These are phyloP conservation scores for Fusarium newnesense DNA, from an alignment of 2,329 filamentous ascomycete genomes.

Conservation along the genomic window DNA sequence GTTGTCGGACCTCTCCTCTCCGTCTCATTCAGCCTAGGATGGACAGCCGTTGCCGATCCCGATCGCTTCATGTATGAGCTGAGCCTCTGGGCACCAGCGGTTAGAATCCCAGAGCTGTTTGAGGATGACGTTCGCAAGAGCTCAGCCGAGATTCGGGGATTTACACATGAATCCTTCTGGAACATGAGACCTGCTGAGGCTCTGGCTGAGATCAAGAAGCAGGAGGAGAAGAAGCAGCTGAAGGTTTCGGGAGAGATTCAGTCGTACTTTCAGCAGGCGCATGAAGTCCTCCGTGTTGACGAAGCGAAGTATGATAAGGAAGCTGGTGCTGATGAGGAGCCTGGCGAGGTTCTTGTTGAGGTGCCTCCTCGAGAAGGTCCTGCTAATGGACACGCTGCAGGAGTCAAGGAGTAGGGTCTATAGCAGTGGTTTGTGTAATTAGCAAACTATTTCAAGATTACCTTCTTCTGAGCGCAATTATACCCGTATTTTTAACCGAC, in stretches of 20 bases:
- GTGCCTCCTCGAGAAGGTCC: not conserved
- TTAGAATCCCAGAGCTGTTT: not conserved
- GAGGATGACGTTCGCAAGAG: not conserved
- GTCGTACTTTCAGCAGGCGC: not conserved
- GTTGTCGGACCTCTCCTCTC: not conserved
- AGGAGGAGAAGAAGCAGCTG: not conserved
- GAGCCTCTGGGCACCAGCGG: not conserved
- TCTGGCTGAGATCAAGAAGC: not conserved
- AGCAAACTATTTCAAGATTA: too few relatives aligned
- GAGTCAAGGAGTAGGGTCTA: fast-evolving
- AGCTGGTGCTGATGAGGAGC: too few relatives aligned
- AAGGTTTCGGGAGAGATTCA: not conserved
- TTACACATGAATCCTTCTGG: fast-evolving
- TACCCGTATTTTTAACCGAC: too few relatives aligned
- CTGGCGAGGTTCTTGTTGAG: not conserved
- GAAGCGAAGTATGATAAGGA: not conserved
- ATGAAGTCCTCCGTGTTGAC: not conserved
- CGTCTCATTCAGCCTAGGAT: not conserved
- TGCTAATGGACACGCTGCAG: not conserved
- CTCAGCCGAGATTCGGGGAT: fast-evolving
- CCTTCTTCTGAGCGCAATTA: too few relatives aligned
- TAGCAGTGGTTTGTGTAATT: too few relatives aligned
- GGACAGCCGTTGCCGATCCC: not conserved
- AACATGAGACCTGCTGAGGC: not conserved
- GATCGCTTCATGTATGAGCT: not conserved